Evolutionary conservation across 306 rosid genomes (phyloP), one percentile per base, ranked within the genome.

Genomic region (Quillaja saponaria): DNA sequence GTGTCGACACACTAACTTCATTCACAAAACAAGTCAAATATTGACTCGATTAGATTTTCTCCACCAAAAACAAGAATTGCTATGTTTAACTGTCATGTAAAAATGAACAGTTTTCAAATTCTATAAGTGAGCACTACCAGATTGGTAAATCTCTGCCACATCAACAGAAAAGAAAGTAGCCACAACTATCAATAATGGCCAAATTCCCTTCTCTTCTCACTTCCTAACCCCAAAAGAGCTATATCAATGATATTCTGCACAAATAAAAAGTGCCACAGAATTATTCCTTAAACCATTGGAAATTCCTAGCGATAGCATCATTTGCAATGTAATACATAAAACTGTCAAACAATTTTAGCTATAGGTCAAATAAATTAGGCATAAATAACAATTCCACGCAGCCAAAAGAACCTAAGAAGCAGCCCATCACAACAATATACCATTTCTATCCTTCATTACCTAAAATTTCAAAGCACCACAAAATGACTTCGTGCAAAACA

Each of bases 271-370:
- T 60, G 49, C 71, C 66, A 38, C 67, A 49, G 77, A 49, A 55
- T 37, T 19, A 55, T 74, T 74, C 70, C 71, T 68, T 60, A 63
- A 49, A 18, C 53, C 17, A 57, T 58, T 42, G 50, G 71, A 70
- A 71, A 74, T 74, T 70, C 77, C 68, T 33, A 28, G 25, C 13
- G 60, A 55, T 10, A 49, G 64, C 68, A 60, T 48, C 67, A 64
- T 68, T 21, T 17, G 31, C 52, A 17, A 20, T 54, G 45, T 38
- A 55, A 62, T 37, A 71, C 59, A 72, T 57, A 51, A 62, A 14
- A 53, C 67, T n/a, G 59, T 54, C 34, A 46, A 25, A 25, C 31
- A n/a, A 48, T n/a, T 42, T 46, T 14, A 54, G 59, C 59, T 12
- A 37, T 49, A 61, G 61, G 45, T 42, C 56, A 8, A 37, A 52